These are phyloP conservation scores for Artemisia tridentata DNA, from an alignment of 129 eudicot species.

Conservation along the genomic window DNA sequence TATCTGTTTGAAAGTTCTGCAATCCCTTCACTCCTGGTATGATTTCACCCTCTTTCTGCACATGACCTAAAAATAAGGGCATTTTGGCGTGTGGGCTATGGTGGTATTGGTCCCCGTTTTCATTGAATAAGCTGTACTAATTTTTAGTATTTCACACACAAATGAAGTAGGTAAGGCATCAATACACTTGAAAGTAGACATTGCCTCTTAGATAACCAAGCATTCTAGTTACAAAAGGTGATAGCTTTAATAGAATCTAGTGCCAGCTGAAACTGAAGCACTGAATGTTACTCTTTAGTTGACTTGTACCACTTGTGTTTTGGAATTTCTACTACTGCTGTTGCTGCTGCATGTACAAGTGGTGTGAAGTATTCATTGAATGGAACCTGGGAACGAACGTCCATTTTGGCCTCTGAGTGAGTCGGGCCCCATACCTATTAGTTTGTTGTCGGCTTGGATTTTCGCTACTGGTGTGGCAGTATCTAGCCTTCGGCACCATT, in stretches of 20 bases:
- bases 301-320: conserved; percentile 12
- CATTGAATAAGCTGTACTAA: too few relatives aligned
- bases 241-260: conserved; percentile 10
- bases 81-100: not conserved
- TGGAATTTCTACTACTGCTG: not conserved
- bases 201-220: not conserved
- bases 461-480: conserved; percentile 40
- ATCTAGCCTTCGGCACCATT: conserved; percentile 35
- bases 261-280: not conserved
- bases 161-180: conserved; percentile 1
- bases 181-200: conserved; percentile 1
- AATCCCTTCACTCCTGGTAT: conserved; percentile 12
- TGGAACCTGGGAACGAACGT: conserved; percentile 25
- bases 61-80: not conserved
- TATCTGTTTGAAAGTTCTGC: conserved; percentile 13
- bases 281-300: not conserved
- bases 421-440: conserved; percentile 34
- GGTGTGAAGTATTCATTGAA: conserved; percentile 35
- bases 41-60: conserved; percentile 17
- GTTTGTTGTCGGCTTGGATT: conserved; percentile 52
- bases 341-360: conserved; percentile 35
- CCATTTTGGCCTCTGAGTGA: conserved; percentile 28
- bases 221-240: conserved; percentile 23
- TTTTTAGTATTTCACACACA: conserved; percentile 1
- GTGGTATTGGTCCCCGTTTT: too few relatives aligned